These are phyloP conservation scores for Backusella tarrabulga DNA, from an alignment of 192 early-diverging fungal genomes.

Conservation along the genomic window DNA sequence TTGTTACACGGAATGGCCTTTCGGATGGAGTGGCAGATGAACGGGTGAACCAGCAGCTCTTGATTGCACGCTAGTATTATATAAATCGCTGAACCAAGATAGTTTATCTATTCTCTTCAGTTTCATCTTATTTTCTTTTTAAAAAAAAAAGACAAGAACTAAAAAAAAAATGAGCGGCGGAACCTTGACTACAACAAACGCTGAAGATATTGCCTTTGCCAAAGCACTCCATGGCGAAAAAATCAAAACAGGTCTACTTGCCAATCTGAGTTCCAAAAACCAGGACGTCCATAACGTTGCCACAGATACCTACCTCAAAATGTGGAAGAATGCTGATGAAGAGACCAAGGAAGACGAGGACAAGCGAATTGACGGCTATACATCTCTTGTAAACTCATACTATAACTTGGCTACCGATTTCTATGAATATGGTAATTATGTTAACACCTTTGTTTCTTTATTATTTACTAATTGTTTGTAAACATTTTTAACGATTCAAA, in stretches of 20 bases:
- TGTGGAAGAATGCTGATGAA: slow-evolving; percentile 60
- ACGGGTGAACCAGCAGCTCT: slow-evolving; percentile 5
- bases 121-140: neutral
- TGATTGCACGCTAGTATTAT: neutral
- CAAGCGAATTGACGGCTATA: slow-evolving; percentile 60
- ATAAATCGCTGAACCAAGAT: neutral
- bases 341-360: slow-evolving; percentile 60
- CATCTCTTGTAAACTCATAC: slow-evolving; percentile 74
- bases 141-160: too few species aligned
- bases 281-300: slow-evolving; percentile 61
- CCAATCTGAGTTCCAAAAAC: slow-evolving; percentile 62
- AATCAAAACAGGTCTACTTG: slow-evolving; percentile 38
- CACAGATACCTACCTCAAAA: slow-evolving; percentile 69
- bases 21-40: neutral
- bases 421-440: slow-evolving; percentile 60
- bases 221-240: slow-evolving; percentile 51
- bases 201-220: slow-evolving; percentile 53
- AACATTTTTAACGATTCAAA: neutral
- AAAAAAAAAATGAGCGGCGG: slow-evolving; percentile 18
- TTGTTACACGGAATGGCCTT: neutral
- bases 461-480: neutral
- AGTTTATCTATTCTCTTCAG: neutral
- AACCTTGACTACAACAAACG: slow-evolving; percentile 33
- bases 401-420: slow-evolving; percentile 85
- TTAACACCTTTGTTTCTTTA: neutral